Percentiles rank a stretch among this genome's conserved stretches.
phyloP scores from a whole-genome alignment of 164 flowering plant genomes.

The Tetracentron sinense region DNA sequence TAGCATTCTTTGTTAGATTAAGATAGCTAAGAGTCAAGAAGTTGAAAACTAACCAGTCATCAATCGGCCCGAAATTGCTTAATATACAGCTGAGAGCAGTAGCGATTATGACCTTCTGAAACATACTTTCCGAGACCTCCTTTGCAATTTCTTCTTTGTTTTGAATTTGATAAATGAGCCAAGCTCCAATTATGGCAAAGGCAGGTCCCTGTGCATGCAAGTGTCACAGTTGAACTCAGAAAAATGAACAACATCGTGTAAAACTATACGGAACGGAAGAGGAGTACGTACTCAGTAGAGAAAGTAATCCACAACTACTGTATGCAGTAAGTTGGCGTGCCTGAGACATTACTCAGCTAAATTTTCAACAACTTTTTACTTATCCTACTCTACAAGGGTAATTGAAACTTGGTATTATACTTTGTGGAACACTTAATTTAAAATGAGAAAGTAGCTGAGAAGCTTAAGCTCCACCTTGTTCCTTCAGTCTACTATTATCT shows the following conservation, averaged over 20 bases:
- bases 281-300: background rate
- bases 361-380: too few relatives aligned
- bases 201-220: slow-evolving; percentile 55
- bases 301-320: too few relatives aligned
- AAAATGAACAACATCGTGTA: background rate
- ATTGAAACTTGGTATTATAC: too few relatives aligned
- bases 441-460: too few relatives aligned
- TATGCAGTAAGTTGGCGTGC: too few relatives aligned
- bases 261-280: background rate
- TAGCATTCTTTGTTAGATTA: too few relatives aligned
- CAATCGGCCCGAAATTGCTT: slow-evolving; percentile 54
- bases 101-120: slow-evolving; percentile 50
- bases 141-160: slow-evolving; percentile 44
- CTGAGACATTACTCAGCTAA: too few relatives aligned
- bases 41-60: slow-evolving; percentile 50
- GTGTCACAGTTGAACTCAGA: background rate
- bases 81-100: slow-evolving; percentile 44
- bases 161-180: slow-evolving; percentile 57
- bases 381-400: too few relatives aligned
- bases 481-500: too few relatives aligned
- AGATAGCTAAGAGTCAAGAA: background rate
- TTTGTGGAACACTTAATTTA: too few relatives aligned
- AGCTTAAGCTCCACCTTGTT: too few relatives aligned
- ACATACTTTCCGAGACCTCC: slow-evolving; percentile 47
- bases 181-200: slow-evolving; percentile 71